These are phyloP conservation scores for Phaeomoniella chlamydospora DNA, from an alignment of 2,329 filamentous ascomycete species.

Conservation along the genomic window DNA sequence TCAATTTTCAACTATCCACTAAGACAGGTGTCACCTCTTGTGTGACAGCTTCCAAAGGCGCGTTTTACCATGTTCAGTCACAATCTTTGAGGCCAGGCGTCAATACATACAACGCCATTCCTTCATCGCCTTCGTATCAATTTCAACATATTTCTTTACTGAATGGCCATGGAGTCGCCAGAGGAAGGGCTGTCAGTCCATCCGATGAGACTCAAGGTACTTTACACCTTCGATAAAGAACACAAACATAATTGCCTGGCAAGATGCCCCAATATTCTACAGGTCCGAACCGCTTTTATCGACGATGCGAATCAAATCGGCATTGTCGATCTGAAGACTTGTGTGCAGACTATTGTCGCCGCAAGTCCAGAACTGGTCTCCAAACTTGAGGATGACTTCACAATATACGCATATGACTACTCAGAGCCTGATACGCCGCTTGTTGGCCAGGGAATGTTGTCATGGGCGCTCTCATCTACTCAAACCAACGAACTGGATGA, in stretches of 20 bases:
- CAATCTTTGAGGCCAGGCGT: no score
- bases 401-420: conserved; percentile 94
- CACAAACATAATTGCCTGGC: conserved; percentile 82
- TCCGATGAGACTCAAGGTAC: conserved; percentile 71
- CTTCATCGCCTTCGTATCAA: no score
- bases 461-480: conserved; percentile 57
- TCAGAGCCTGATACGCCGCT: conserved; percentile 88
- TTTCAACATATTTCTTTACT: no score
- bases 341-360: conserved; percentile 65
- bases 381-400: conserved; percentile 66
- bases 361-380: conserved; percentile 76
- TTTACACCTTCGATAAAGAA: conserved; percentile 89
- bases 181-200: conserved; percentile 42
- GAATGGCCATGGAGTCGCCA: conserved; percentile 22
- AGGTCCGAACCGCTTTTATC: conserved; percentile 65
- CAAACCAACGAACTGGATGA: conserved; percentile 19
- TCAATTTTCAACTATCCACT: no score
- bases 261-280: conserved; percentile 63
- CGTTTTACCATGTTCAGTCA: no score
- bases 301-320: conserved; percentile 74
- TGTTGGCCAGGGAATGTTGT: conserved; percentile 91
- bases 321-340: conserved; percentile 73
- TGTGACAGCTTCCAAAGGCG: no score
- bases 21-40: no score
- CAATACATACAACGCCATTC: no score